Evolutionary conservation across 148 eudicot species (phyloP).

Genomic region (Arbutus unedo): DNA sequence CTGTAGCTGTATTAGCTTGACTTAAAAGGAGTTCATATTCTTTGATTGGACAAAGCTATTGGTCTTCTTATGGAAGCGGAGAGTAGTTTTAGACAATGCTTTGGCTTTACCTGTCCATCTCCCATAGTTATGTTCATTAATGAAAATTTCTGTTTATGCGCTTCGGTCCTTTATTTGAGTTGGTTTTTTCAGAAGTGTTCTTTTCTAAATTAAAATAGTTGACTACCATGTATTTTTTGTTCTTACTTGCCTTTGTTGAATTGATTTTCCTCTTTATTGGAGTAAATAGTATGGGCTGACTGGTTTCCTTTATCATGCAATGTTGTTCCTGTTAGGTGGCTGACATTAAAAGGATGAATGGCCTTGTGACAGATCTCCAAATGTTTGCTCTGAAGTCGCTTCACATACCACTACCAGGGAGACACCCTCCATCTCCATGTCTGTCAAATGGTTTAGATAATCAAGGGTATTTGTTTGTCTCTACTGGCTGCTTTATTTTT

Average conservation of each 20-base stretch:
- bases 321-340: conserved; percentile 52
- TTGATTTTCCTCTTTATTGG: background rate
- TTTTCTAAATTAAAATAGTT: too few species aligned
- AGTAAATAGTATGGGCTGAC: background rate
- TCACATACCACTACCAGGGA: conserved; percentile 85
- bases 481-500: background rate
- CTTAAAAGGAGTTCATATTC: background rate
- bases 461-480: conserved; percentile 43
- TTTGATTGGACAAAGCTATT: background rate
- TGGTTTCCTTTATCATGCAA: background rate
- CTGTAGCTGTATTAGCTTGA: background rate
- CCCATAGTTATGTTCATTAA: conserved; percentile 1
- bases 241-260: background rate
- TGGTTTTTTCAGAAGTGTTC: too few species aligned
- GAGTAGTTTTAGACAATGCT: background rate
- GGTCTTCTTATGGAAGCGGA: background rate
- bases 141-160: background rate
- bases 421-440: conserved; percentile 85
- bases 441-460: conserved; percentile 52
- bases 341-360: conserved; percentile 81
- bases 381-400: conserved; percentile 94
- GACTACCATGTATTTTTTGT: background rate
- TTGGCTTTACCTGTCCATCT: background rate
- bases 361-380: conserved; percentile 83
- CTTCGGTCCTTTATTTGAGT: background rate